Percentiles rank a stretch among this genome's conserved stretches.
Evolutionary conservation across 306 rosid species (phyloP).

Genomic region (Quercus engelmannii): DNA sequence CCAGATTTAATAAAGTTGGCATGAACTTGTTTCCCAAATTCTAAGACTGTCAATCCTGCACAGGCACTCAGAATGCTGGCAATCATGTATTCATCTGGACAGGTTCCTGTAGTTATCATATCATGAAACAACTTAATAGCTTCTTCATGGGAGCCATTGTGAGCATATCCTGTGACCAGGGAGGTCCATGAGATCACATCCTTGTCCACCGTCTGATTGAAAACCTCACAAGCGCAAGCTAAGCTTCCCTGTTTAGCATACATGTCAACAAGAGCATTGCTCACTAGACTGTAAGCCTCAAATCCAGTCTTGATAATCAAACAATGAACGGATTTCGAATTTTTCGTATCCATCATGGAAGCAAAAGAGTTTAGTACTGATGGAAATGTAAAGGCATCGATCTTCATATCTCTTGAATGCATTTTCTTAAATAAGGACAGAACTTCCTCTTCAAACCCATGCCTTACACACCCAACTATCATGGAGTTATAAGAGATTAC

Average conservation of each 20-base stretch:
- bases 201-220: slow-evolving; percentile 52
- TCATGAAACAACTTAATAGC: slow-evolving; percentile 56
- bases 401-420: slow-evolving; percentile 64
- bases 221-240: slow-evolving; percentile 52
- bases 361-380: slow-evolving; percentile 64
- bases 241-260: slow-evolving; percentile 67
- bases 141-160: slow-evolving; percentile 60
- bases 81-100: slow-evolving; percentile 60
- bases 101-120: slow-evolving; percentile 66
- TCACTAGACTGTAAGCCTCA: slow-evolving; percentile 58
- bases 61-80: slow-evolving; percentile 80
- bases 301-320: slow-evolving; percentile 70
- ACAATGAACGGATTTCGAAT: slow-evolving; percentile 52
- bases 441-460: slow-evolving; percentile 63
- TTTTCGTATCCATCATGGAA: slow-evolving; percentile 31
- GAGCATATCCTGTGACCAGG: slow-evolving; percentile 76
- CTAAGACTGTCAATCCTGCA: slow-evolving; percentile 71
- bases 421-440: slow-evolving; percentile 55
- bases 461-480: slow-evolving; percentile 82
- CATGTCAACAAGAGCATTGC: slow-evolving; percentile 86
- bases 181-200: slow-evolving; percentile 96
- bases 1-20: slow-evolving; percentile 61
- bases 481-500: slow-evolving; percentile 83
- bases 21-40: slow-evolving; percentile 83
- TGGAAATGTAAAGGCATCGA: slow-evolving; percentile 80